Evolutionary conservation across 768 basidiomycete species (phyloP).

Genomic region (Phlebiopsis gigantea): DNA sequence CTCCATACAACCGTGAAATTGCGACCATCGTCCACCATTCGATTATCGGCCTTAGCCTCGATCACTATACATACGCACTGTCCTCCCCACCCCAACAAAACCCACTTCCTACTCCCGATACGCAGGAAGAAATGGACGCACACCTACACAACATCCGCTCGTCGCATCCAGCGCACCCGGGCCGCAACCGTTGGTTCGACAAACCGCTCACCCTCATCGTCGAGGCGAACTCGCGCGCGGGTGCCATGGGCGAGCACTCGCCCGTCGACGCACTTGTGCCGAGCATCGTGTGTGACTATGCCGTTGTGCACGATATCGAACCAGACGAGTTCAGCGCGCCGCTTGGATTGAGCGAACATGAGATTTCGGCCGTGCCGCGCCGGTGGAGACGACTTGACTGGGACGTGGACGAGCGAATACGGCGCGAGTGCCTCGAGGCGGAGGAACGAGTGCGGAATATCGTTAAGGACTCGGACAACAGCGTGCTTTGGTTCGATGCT

Average conservation of each 20-base stretch:
- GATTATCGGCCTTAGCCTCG: conserved; percentile 76
- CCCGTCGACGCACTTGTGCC: conserved; percentile 89
- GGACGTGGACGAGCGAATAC: conserved; percentile 58
- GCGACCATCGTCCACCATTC: conserved; percentile 67
- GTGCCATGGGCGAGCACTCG: conserved; percentile 87
- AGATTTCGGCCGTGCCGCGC: background rate
- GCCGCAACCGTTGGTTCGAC: conserved; percentile 82
- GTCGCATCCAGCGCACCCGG: conserved; percentile 43
- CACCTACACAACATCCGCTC: conserved; percentile 74
- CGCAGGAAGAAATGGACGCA: conserved; percentile 45
- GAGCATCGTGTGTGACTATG: conserved; percentile 81
- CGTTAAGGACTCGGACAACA: conserved; percentile 77
- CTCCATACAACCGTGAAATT: conserved; percentile 54
- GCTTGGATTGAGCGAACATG: background rate
- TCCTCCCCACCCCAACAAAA: background rate
- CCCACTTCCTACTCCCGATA: conserved; percentile 17
- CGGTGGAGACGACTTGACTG: conserved; percentile 70
- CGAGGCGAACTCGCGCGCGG: conserved; percentile 79
- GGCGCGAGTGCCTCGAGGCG: conserved; percentile 53
- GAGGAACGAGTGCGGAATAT: conserved; percentile 49
- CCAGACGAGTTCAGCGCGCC: conserved; percentile 32
- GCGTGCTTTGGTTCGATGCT: conserved; percentile 73
- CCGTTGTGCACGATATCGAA: conserved; percentile 65
- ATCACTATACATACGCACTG: conserved; percentile 44
- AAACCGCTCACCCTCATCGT: conserved; percentile 80